Percentiles rank a stretch among this genome's conserved stretches.
These are phyloP conservation scores for Microcos paniculata DNA, from an alignment of 345 rosid genomes.

Conservation along the genomic window DNA sequence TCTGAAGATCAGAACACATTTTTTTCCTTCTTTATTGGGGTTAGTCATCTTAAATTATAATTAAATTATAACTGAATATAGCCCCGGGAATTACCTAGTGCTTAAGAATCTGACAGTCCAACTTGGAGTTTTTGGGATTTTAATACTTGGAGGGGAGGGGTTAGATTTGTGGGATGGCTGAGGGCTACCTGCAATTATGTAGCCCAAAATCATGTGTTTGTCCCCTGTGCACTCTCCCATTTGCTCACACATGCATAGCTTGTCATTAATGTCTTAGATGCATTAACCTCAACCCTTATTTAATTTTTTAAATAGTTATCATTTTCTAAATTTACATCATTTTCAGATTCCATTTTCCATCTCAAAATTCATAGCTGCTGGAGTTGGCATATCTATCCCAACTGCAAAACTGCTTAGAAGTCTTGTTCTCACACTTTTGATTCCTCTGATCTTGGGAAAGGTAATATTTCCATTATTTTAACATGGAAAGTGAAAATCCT, in stretches of 20 bases:
- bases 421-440: constrained; percentile 65
- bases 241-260: neutral
- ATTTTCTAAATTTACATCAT: neutral
- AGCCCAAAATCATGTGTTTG: neutral
- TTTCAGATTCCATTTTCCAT: constrained; percentile 86
- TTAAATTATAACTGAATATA: neutral
- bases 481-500: neutral
- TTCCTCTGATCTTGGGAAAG: constrained; percentile 87
- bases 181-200: neutral
- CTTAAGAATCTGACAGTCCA: neutral
- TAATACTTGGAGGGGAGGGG: neutral
- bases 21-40: neutral
- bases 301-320: too few species aligned
- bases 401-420: constrained; percentile 74
- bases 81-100: neutral
- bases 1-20: neutral
- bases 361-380: constrained; percentile 76
- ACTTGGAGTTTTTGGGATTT: neutral
- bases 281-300: constrained; percentile 6
- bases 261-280: neutral
- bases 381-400: constrained; percentile 83
- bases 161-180: neutral
- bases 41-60: neutral
- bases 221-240: neutral
- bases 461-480: constrained; percentile 33